A percentile compares a stretch with the other conserved stretches of the same genome.
These are phyloP conservation scores for Microdochium nivale DNA, from an alignment of 2,329 filamentous ascomycete genomes.

Conservation along the genomic window DNA sequence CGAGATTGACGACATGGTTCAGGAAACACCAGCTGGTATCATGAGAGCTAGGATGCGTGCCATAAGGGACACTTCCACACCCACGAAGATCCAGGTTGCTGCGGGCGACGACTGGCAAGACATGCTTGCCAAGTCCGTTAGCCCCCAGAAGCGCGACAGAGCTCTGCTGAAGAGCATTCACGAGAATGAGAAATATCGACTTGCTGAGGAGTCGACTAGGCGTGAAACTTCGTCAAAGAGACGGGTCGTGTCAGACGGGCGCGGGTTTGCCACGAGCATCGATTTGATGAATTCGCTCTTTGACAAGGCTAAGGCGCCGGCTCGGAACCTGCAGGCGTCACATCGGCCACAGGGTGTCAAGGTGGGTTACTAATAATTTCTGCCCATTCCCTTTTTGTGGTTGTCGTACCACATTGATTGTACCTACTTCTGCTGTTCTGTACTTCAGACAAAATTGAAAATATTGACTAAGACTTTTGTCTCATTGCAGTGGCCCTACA, in stretches of 20 bases:
- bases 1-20: slow-evolving; percentile 33
- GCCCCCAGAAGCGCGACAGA: slow-evolving; percentile 85
- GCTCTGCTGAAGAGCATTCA: slow-evolving; percentile 55
- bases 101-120: slow-evolving; percentile 85
- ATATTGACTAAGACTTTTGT: slow-evolving; percentile 36
- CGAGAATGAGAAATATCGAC: slow-evolving; percentile 50
- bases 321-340: slow-evolving; percentile 42
- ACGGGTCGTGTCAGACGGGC: slow-evolving; percentile 35
- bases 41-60: slow-evolving; percentile 56
- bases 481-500: slow-evolving; percentile 70
- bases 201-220: slow-evolving; percentile 17
- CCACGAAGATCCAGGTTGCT: slow-evolving; percentile 50
- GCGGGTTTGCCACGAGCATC: slow-evolving; percentile 78
- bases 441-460: slow-evolving; percentile 19
- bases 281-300: slow-evolving; percentile 95
- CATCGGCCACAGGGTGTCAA: slow-evolving; percentile 58
- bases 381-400: slow-evolving; percentile 6
- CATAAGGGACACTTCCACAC: slow-evolving; percentile 50
- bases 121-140: slow-evolving; percentile 88
- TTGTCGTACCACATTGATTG: slow-evolving; percentile 1
- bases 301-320: slow-evolving; percentile 56
- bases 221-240: slow-evolving; percentile 18
- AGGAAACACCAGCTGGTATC: slow-evolving; percentile 50
- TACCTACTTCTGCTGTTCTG: slow-evolving; percentile 10
- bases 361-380: slow-evolving; percentile 61